phyloP scores from a whole-genome alignment of 441 rosid genomes.

The Adansonia grandidieri region DNA sequence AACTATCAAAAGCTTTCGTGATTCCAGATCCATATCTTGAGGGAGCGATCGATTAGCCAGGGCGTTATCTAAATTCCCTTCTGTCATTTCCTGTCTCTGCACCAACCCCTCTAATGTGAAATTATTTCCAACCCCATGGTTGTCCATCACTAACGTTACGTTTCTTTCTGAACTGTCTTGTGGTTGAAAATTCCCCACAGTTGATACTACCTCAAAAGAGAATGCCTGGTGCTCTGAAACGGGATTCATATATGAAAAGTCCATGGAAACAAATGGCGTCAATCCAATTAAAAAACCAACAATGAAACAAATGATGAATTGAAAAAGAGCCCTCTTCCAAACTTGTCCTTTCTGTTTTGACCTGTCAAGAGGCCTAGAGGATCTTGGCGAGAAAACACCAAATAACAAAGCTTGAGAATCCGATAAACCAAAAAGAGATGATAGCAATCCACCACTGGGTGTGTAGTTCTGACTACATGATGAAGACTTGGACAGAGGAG shows the following conservation, averaged over 20 bases:
- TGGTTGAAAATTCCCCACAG: conserved; percentile 33
- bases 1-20: conserved; percentile 55
- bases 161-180: conserved; percentile 32
- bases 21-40: conserved; percentile 32
- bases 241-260: conserved; percentile 35
- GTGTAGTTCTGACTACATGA: conserved; percentile 42
- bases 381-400: conserved; percentile 44
- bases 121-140: conserved; percentile 25
- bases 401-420: conserved; percentile 48
- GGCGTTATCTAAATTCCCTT: conserved; percentile 15
- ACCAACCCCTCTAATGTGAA: conserved; percentile 31
- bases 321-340: conserved; percentile 58
- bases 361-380: conserved; percentile 50
- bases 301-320: conserved; percentile 54
- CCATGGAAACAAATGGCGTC: conserved; percentile 46
- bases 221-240: conserved; percentile 42
- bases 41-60: conserved; percentile 29
- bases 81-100: conserved; percentile 31
- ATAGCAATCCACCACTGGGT: conserved; percentile 43
- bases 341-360: conserved; percentile 49
- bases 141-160: conserved; percentile 21
- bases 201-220: conserved; percentile 44
- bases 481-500: conserved; percentile 64
- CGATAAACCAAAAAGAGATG: conserved; percentile 40
- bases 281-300: conserved; percentile 60